Evolutionary conservation across 2,329 filamentous ascomycete species (phyloP), one percentile per base, ranked within the genome.

Genomic region (Mollisia scopiformis): DNA sequence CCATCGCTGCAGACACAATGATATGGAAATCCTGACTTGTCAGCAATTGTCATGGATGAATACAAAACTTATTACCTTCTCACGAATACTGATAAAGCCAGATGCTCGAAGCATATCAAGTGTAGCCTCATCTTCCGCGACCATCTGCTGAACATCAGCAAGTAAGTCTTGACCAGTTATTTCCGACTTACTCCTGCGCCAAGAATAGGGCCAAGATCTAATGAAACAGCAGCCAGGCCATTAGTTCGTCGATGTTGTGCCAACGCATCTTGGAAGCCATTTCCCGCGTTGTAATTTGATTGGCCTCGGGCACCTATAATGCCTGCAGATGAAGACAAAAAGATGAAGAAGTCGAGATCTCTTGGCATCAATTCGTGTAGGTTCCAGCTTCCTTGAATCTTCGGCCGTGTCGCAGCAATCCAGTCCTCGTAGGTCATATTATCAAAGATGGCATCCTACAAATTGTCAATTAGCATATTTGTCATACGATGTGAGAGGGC

Each of bases 71-170:
- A 13, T 21, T 52, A 52, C 49, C 49, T 64, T 53, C 39, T 64
- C 61, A 2, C 81, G 76, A 30, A 84, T 82, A 35, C 82, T 82
- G 65, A 84, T 80, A 72, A 85, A 85, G 1, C 83, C 83, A 50
- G 75, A 79, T 4, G 78, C 77, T 19, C 79, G 78, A 52, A 86
- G 77, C 51, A 76, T 78, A 59, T 80, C 76, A 11, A 84, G 74
- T 1, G 79, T 78, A 1, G 70, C 70, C 16, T 80, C 78, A 63
- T 84, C 78, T 2, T 81, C 76, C 1, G 80, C 79, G 16, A 85
- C 77, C 82, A 85, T 84, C 56, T 58, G 8, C 1, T 55, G 33
- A 5, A 33, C 1, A 16, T 58, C 27, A 52, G 31, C 21, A 41
- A 52, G 5, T 6, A 3, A 33, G 21, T 28, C 10, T 6, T 6